These are phyloP conservation scores for Lablab purpureus DNA, from an alignment of 306 rosid species.

Conservation along the genomic window DNA sequence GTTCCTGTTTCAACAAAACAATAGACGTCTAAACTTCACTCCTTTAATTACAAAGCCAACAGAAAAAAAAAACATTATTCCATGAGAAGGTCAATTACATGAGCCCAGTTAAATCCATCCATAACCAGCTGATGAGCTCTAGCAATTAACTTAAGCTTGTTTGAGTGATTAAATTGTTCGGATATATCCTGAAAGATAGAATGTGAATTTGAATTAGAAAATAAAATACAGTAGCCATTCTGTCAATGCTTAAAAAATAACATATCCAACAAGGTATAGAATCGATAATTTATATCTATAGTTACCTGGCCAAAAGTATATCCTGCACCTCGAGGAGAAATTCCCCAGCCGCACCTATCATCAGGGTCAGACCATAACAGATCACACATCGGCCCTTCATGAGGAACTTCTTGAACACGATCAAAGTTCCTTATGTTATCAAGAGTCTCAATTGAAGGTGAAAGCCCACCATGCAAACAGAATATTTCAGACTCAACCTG, in stretches of 20 bases:
- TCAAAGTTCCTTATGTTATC: slow-evolving; percentile 94
- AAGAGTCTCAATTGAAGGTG: slow-evolving; percentile 98
- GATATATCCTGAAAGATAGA: slow-evolving; percentile 85
- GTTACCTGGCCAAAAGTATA: slow-evolving; percentile 98
- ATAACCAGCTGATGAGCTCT: slow-evolving; percentile 99
- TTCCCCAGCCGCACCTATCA: slow-evolving; percentile 99
- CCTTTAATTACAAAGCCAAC: slow-evolving; percentile 29
- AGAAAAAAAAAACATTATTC: background rate
- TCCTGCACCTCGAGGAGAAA: slow-evolving; percentile 99
- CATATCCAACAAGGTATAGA: background rate
- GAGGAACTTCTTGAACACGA: slow-evolving; percentile 99
- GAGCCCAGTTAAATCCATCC: slow-evolving; percentile 99
- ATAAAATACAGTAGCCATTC: background rate
- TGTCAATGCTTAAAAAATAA: slow-evolving; percentile 25
- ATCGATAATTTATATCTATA: slow-evolving; percentile 33
- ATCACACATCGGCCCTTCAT: slow-evolving; percentile 99
- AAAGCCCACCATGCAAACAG: slow-evolving; percentile 97
- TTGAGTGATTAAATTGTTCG: slow-evolving; percentile 94
- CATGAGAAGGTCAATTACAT: slow-evolving; percentile 62
- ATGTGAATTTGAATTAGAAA: slow-evolving; percentile 22
- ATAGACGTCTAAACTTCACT: slow-evolving; percentile 26
- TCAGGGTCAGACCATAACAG: slow-evolving; percentile 99
- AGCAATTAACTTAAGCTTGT: slow-evolving; percentile 94
- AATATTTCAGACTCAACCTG: slow-evolving; percentile 99
- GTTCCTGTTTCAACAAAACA: slow-evolving; percentile 80